Conservation (phyloP, 805 yeast species). For the Blastobotrys terrestris region DNA sequence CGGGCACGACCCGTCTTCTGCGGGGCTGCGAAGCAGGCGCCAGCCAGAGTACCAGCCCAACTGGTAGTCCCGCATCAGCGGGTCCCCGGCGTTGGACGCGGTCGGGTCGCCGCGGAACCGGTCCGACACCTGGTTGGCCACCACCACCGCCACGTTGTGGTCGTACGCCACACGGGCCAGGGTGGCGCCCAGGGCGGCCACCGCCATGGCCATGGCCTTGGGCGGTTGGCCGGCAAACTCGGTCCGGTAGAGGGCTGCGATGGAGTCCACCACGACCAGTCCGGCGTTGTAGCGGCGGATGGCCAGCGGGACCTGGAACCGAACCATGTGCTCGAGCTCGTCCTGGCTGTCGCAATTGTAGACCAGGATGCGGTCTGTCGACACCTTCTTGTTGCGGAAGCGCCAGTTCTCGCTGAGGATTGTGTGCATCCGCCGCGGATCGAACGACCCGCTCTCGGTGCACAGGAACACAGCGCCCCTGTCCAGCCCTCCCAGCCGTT, state of each 20-base stretch:
- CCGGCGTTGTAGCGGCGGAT: slow-evolving; percentile 40
- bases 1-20: not conserved
- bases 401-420: slow-evolving; percentile 34
- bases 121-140: slow-evolving; percentile 78
- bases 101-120: slow-evolving; percentile 31
- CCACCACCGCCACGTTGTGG: slow-evolving; percentile 53
- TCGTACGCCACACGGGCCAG: slow-evolving; percentile 44
- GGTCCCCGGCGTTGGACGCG: slow-evolving; percentile 29
- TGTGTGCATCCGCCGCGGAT: slow-evolving; percentile 47
- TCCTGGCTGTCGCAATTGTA: slow-evolving; percentile 63
- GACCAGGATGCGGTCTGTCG: slow-evolving; percentile 40
- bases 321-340: slow-evolving; percentile 64
- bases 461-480: slow-evolving; percentile 60
- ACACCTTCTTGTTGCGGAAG: slow-evolving; percentile 11
- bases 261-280: slow-evolving; percentile 69
- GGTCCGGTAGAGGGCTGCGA: slow-evolving; percentile 69
- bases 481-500: slow-evolving; percentile 42
- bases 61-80: slow-evolving; percentile 54
- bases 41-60: slow-evolving; percentile 72
- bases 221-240: slow-evolving; percentile 33
- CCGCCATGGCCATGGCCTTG: not conserved
- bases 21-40: slow-evolving; percentile 25
- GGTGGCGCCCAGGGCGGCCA: slow-evolving; percentile 25
- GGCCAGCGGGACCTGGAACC: slow-evolving; percentile 61
- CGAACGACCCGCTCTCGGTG: slow-evolving; percentile 70